phyloP scores from a whole-genome alignment of 164 flowering plant species.

The Litsea cubeba region DNA sequence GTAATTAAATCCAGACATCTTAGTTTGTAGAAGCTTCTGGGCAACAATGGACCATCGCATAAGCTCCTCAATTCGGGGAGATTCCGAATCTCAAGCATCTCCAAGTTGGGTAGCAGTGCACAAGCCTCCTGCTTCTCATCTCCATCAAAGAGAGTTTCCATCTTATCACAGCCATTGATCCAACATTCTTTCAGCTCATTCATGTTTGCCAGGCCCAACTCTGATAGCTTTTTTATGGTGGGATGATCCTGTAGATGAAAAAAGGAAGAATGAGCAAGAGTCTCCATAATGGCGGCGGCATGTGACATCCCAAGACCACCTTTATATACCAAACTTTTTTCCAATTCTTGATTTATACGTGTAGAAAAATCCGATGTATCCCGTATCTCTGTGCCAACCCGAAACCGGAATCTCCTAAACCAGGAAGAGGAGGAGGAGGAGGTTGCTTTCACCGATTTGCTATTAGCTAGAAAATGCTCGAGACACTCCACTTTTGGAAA shows the following conservation, averaged over 20 bases:
- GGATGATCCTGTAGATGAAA: background rate
- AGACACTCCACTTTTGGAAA: too few species aligned
- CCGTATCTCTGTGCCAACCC: background rate
- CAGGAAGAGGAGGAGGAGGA: too few species aligned
- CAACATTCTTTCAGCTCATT: background rate
- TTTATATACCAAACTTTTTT: background rate
- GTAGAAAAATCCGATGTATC: too few species aligned
- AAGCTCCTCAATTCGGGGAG: background rate
- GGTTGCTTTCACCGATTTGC: too few species aligned
- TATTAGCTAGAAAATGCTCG: background rate
- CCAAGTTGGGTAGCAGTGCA: too few species aligned
- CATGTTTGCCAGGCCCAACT: background rate
- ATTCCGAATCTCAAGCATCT: accelerated
- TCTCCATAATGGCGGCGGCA: background rate
- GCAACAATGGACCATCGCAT: background rate
- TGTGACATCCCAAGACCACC: background rate
- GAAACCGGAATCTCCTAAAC: too few species aligned
- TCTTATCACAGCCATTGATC: background rate
- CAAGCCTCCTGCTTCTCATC: background rate
- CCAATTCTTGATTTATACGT: too few species aligned
- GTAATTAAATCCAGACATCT: accelerated
- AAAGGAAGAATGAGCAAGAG: background rate
- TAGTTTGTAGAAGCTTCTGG: background rate
- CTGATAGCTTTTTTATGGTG: background rate
- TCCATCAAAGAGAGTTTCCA: background rate